These are phyloP conservation scores for Polymyxa betae DNA, from an alignment of 208 protist species.

Conservation along the genomic window DNA sequence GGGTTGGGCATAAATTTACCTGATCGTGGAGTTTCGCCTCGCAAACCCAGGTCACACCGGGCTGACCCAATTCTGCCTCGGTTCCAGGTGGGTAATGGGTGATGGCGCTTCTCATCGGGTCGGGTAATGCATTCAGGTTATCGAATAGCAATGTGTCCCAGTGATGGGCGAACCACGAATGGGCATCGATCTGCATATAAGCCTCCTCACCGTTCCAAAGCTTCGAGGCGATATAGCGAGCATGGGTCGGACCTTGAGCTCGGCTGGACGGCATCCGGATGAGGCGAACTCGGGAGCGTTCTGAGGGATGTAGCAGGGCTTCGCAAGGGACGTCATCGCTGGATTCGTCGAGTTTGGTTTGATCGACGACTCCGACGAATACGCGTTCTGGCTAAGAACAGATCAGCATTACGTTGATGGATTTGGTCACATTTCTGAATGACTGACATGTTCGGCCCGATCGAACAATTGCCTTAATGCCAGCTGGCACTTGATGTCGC, in stretches of 20 bases:
- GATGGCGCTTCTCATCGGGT: background rate
- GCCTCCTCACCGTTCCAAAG: constrained; percentile 26
- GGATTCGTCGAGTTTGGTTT: constrained; percentile 16
- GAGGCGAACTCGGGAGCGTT: constrained; percentile 8
- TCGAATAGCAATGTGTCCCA: constrained; percentile 9
- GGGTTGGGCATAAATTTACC: background rate
- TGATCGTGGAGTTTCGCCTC: constrained; percentile 35
- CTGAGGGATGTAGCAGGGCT: background rate
- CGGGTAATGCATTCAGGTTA: background rate
- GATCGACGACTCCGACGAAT: constrained; percentile 42
- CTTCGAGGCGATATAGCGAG: constrained; percentile 48
- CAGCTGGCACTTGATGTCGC: background rate
- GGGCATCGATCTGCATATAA: constrained; percentile 20
- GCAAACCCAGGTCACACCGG: constrained; percentile 29
- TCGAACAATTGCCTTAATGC: constrained; percentile 4
- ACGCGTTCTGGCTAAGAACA: constrained; percentile 7
- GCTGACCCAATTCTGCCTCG: background rate
- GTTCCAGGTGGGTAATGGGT: constrained; percentile 43
- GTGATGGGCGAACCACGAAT: background rate
- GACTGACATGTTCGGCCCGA: background rate
- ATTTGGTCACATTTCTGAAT: background rate
- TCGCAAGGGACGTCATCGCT: constrained; percentile 45
- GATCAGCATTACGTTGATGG: background rate
- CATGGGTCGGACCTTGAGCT: constrained; percentile 22
- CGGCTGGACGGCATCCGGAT: background rate